Evolutionary conservation across 2,329 filamentous ascomycete species (phyloP).

Genomic region (Colletotrichum cereale): DNA sequence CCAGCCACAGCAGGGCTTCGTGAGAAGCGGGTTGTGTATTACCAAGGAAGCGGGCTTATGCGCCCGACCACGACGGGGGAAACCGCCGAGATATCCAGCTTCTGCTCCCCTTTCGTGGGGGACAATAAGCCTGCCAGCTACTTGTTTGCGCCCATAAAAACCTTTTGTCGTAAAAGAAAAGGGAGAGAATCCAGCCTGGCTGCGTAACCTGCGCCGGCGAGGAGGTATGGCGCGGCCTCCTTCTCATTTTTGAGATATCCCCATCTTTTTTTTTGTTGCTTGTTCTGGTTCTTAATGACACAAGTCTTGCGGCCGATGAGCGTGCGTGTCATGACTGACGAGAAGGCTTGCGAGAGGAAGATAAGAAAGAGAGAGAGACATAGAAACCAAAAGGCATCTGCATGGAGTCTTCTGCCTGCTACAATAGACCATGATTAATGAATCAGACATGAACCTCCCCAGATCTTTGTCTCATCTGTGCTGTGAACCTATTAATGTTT

Average conservation of each 20-base stretch:
- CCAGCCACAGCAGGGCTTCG: slow-evolving; percentile 8
- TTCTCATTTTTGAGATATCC: slow-evolving; percentile 19
- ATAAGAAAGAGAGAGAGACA: not conserved
- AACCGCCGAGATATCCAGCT: not conserved
- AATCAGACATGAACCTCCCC: slow-evolving; percentile 25
- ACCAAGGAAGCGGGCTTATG: not conserved
- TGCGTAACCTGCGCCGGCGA: slow-evolving; percentile 43
- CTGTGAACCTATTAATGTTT: not conserved
- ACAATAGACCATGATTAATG: slow-evolving; percentile 39
- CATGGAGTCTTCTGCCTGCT: slow-evolving; percentile 20
- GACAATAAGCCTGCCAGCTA: not conserved
- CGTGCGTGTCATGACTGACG: slow-evolving; percentile 1
- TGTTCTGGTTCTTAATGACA: slow-evolving; percentile 25
- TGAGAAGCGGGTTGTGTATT: slow-evolving; percentile 5
- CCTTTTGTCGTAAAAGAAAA: not conserved
- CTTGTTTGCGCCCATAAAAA: slow-evolving; percentile 28
- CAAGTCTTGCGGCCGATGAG: slow-evolving; percentile 16
- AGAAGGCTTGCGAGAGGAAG: slow-evolving; percentile 1
- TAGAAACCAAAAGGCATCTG: slow-evolving; percentile 29
- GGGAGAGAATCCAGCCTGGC: slow-evolving; percentile 37
- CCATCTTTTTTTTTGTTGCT: slow-evolving; percentile 12
- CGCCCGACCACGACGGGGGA: not conserved
- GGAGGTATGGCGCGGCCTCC: slow-evolving; percentile 38
- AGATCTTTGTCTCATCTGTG: not conserved
- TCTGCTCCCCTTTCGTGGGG: not conserved